phyloP scores from a whole-genome alignment of 257 asterid species.

The Petrea volubilis region DNA sequence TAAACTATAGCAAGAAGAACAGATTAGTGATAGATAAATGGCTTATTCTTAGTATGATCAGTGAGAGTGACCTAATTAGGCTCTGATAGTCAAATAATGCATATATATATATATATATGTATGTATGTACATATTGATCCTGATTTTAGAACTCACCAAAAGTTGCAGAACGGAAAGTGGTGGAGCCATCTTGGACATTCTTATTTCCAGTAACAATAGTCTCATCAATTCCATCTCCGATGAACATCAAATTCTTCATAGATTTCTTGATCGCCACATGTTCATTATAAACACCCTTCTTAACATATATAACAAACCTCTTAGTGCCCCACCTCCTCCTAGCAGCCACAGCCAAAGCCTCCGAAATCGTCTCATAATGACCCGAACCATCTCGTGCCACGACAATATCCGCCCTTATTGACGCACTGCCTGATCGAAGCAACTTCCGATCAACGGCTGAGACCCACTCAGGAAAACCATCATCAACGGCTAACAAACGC shows the following conservation, averaged over 20 bases:
- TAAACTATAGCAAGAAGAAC: no score
- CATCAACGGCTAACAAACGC: slow-evolving; percentile 6
- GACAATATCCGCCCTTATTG: slow-evolving; percentile 27
- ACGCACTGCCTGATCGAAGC: slow-evolving; percentile 19
- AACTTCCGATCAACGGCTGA: slow-evolving; percentile 30
- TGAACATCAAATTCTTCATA: slow-evolving; percentile 42
- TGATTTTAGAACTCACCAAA: slow-evolving; percentile 39
- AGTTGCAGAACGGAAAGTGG: slow-evolving; percentile 69
- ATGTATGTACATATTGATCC: no score
- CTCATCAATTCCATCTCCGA: slow-evolving; percentile 58
- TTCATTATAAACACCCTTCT: slow-evolving; percentile 48
- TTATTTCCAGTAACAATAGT: slow-evolving; percentile 45
- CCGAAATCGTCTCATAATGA: slow-evolving; percentile 39
- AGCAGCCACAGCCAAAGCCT: slow-evolving; percentile 31
- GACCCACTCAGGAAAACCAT: slow-evolving; percentile 41
- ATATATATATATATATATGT: no score
- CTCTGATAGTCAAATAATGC: no score
- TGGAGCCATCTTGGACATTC: slow-evolving; percentile 51
- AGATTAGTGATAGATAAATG: no score
- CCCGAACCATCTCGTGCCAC: slow-evolving; percentile 63
- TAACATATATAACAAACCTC: slow-evolving; percentile 47
- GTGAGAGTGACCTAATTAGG: no score
- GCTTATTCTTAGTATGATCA: no score
- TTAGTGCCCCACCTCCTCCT: slow-evolving; percentile 14
- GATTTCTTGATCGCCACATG: slow-evolving; percentile 38